Percentiles rank a stretch among this genome's conserved stretches.
These are phyloP conservation scores for Raphanus hybrid DNA, from an alignment of 441 rosid genomes.

Conservation along the genomic window DNA sequence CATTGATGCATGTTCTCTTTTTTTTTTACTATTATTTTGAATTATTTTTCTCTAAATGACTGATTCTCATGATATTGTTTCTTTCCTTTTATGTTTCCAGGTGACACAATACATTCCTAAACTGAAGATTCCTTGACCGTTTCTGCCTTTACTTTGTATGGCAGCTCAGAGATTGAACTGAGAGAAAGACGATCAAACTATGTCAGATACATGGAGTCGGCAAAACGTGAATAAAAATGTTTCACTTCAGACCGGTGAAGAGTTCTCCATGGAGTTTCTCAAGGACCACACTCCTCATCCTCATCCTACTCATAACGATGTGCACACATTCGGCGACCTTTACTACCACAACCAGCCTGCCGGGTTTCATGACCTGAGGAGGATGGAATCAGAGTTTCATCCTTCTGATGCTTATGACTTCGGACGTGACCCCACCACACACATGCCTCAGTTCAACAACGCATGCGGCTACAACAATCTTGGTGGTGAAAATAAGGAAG, in stretches of 20 bases:
- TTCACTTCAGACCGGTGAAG: slow-evolving; percentile 71
- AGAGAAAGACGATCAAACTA: slow-evolving; percentile 39
- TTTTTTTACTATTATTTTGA: background rate
- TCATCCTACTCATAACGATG: slow-evolving; percentile 39
- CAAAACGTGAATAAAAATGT: slow-evolving; percentile 52
- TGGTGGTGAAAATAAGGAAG: slow-evolving; percentile 46
- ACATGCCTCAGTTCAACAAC: slow-evolving; percentile 45
- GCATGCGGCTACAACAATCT: slow-evolving; percentile 43
- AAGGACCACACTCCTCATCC: slow-evolving; percentile 50
- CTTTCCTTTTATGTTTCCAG: slow-evolving; percentile 9
- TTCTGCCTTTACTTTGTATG: background rate
- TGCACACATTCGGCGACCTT: slow-evolving; percentile 36
- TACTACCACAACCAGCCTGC: slow-evolving; percentile 47
- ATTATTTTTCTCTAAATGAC: background rate
- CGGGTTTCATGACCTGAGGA: slow-evolving; percentile 59
- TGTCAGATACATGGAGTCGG: slow-evolving; percentile 46
- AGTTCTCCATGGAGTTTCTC: slow-evolving; percentile 69
- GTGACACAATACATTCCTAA: background rate
- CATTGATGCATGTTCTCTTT: slow-evolving; percentile 14
- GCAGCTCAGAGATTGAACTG: slow-evolving; percentile 35
- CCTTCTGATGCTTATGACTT: slow-evolving; percentile 57
- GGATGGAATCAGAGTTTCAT: slow-evolving; percentile 60
- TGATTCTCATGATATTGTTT: background rate
- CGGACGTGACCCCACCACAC: slow-evolving; percentile 51
- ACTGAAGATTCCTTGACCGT: background rate